Percentiles rank a stretch among this genome's conserved stretches.
Conservation (phyloP, 1,284 basidiomycete species). For the Boletus sp. region DNA sequence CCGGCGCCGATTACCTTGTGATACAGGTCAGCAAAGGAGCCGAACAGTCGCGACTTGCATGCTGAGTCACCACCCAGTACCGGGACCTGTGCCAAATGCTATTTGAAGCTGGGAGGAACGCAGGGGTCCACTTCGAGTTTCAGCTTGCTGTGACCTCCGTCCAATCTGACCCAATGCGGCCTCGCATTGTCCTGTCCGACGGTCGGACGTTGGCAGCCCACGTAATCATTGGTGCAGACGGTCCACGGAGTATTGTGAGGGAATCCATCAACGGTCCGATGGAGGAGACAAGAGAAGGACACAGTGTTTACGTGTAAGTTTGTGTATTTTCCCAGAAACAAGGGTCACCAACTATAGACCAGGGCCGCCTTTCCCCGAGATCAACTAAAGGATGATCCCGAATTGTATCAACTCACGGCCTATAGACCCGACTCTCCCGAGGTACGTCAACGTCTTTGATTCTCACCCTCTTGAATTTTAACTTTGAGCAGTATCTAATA, state of each 20-base stretch:
- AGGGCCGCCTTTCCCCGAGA: slow-evolving; percentile 40
- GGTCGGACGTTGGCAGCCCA: slow-evolving; percentile 38
- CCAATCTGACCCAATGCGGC: slow-evolving; percentile 27
- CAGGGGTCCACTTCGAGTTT: slow-evolving; percentile 41
- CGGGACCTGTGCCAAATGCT: slow-evolving; percentile 44
- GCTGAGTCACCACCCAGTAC: slow-evolving; percentile 34
- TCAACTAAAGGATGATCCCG: slow-evolving; percentile 37
- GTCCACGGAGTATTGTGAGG: slow-evolving; percentile 34
- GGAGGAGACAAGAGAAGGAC: slow-evolving; percentile 27
- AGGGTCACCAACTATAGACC: slow-evolving; percentile 5
- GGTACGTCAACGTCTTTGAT: slow-evolving; percentile 13
- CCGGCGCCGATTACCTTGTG: slow-evolving; percentile 50
- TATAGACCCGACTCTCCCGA: slow-evolving; percentile 22
- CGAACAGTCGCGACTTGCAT: neutral
- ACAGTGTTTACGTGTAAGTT: slow-evolving; percentile 30
- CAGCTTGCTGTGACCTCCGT: slow-evolving; percentile 36
- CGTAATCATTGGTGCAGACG: slow-evolving; percentile 42
- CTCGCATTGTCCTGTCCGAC: slow-evolving; percentile 30
- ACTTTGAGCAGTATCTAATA: slow-evolving; percentile 19
- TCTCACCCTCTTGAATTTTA: neutral
- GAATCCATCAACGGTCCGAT: slow-evolving; percentile 20
- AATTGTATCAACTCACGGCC: slow-evolving; percentile 29
- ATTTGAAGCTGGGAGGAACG: slow-evolving; percentile 38
- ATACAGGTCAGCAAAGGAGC: slow-evolving; percentile 38
- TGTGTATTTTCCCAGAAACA: slow-evolving; percentile 5